Conservation (phyloP, 164 flowering plant genomes). For the Cinnamomum chago region DNA sequence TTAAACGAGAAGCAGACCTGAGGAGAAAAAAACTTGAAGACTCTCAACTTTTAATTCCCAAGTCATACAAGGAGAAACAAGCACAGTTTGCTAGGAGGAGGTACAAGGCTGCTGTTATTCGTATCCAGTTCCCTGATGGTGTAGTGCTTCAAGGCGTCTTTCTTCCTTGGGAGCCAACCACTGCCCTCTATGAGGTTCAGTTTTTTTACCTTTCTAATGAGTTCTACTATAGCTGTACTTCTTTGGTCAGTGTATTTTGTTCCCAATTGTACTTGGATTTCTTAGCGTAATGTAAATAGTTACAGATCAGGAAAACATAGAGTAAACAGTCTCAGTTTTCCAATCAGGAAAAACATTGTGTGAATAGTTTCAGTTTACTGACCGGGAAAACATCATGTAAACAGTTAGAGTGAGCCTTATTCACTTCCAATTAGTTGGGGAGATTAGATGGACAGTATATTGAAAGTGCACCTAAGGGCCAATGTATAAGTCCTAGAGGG, state of each 20-base stretch:
- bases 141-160: slow-evolving; percentile 91
- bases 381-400: neutral
- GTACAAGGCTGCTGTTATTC: slow-evolving; percentile 57
- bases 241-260: neutral
- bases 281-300: neutral
- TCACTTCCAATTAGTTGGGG: neutral
- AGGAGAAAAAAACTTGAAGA: slow-evolving; percentile 84
- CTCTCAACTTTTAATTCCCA: slow-evolving; percentile 83
- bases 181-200: slow-evolving; percentile 73
- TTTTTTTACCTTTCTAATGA: neutral
- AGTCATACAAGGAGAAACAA: slow-evolving; percentile 85
- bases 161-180: slow-evolving; percentile 71
- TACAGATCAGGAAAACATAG: no score
- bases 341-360: no score
- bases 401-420: neutral
- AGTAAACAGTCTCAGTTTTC: no score
- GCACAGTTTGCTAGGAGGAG: slow-evolving; percentile 68
- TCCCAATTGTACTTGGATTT: neutral
- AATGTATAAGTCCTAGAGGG: no score
- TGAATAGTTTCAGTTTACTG: no score
- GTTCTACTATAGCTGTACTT: neutral
- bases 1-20: slow-evolving; percentile 75
- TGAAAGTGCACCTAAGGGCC: no score
- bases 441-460: neutral
- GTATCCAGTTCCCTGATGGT: slow-evolving; percentile 91